Percentiles rank a stretch among this genome's conserved stretches.
Conservation (phyloP, 352 stramenopile species). For the Pythium utonaiense region DNA sequence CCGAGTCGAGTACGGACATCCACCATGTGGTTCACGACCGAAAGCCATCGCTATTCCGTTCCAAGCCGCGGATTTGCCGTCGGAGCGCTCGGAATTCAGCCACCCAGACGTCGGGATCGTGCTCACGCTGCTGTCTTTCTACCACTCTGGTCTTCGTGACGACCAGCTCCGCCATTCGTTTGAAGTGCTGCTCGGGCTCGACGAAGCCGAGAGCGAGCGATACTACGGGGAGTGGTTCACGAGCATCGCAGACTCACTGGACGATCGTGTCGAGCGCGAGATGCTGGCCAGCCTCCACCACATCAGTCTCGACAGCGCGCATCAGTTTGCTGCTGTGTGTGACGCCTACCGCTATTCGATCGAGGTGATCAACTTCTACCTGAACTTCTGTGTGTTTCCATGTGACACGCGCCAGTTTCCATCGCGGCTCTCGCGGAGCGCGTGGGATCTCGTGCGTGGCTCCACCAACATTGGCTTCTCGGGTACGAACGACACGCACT, state of each 20-base stretch:
- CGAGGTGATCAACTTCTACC: constrained; percentile 80
- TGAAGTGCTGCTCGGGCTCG: constrained; percentile 50
- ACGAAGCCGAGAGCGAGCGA: constrained; percentile 51
- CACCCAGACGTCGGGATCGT: constrained; percentile 84
- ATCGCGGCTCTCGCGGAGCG: constrained; percentile 53
- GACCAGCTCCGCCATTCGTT: constrained; percentile 55
- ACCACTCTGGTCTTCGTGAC: constrained; percentile 60
- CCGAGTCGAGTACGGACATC: constrained; percentile 77
- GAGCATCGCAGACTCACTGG: constrained; percentile 24
- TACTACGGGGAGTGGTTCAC: constrained; percentile 73
- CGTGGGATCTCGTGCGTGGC: constrained; percentile 83
- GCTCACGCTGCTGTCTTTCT: constrained; percentile 85
- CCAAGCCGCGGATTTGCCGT: constrained; percentile 74
- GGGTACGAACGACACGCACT: constrained; percentile 88
- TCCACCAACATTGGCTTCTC: constrained; percentile 75
- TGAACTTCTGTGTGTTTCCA: constrained; percentile 80
- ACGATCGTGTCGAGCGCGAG: constrained; percentile 16
- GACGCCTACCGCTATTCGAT: constrained; percentile 59
- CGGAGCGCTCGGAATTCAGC: constrained; percentile 83
- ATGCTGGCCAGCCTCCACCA: constrained; percentile 55
- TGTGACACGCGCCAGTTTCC: constrained; percentile 78
- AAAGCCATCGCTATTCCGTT: constrained; percentile 88
- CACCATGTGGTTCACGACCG: constrained; percentile 24
- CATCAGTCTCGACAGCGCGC: constrained; percentile 68
- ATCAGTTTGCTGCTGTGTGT: constrained; percentile 54